Evolutionary conservation across 331 rosid genomes (phyloP).

Genomic region (Malus hybrid): DNA sequence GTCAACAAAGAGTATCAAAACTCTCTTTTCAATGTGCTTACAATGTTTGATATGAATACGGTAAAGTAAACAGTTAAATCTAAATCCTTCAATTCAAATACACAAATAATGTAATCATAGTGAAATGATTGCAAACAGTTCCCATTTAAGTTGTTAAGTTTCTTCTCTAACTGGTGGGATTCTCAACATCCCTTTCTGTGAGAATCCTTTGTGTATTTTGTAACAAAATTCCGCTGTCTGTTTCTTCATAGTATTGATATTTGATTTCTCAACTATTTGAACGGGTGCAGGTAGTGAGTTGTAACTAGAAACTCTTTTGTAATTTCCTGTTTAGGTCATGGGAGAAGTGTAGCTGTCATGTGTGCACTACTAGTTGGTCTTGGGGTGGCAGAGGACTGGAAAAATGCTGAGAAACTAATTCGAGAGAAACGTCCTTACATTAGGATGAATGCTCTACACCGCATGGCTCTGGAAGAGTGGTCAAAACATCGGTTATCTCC

Average conservation of each 20-base stretch:
- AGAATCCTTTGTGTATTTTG: background rate
- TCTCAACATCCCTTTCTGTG: background rate
- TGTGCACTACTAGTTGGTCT: conserved; percentile 84
- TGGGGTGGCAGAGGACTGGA: conserved; percentile 83
- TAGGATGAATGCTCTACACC: conserved; percentile 73
- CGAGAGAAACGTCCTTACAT: conserved; percentile 67
- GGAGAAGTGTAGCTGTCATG: conserved; percentile 91
- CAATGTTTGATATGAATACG: background rate
- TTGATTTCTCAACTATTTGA: no score
- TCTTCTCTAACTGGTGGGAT: background rate
- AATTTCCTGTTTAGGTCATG: conserved; percentile 53
- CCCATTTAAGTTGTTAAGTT: no score
- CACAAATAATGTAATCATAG: background rate
- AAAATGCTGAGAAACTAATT: conserved; percentile 70
- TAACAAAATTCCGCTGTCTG: background rate
- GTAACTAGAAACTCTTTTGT: background rate
- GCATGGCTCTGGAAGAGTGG: conserved; percentile 80
- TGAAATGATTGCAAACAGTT: background rate
- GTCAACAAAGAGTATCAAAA: background rate
- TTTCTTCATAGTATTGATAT: no score
- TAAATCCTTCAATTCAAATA: background rate
- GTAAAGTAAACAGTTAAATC: background rate
- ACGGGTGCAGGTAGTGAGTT: background rate
- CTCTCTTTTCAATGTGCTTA: background rate
- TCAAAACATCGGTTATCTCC: conserved; percentile 51